Base-by-base conservation (phyloP, 2,329 filamentous ascomycete species). In the Drechslerella stenobrocha region DNA sequence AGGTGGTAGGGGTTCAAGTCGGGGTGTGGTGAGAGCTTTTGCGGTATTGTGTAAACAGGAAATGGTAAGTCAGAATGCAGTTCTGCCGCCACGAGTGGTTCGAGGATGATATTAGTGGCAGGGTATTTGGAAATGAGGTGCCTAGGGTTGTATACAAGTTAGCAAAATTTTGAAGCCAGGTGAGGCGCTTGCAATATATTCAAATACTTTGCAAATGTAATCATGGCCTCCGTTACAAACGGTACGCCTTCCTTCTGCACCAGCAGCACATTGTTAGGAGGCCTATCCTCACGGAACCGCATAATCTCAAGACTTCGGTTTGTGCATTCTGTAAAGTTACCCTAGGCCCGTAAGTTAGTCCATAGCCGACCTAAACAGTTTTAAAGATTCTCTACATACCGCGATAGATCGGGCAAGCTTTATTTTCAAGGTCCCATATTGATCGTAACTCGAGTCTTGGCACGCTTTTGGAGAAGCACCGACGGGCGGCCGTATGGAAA, bases 101-200 rank as follows among this genome's bases (percentile, higher is more conserved):
- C 93, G 71, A 97, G 85, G 8, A 97, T 83, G 48, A 97, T 81
- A 73, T 89, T 87, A 70, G 91, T 83, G 0, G 90, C 87, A 76
- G 97, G 63, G n/a, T 67, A 45, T 0, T 57, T 44, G 9, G 18
- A 30, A 5, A 53, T 52, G 18, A 52, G 42, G 70, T 57, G n/a
- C 28, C 28, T 57, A 37, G 8, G 11, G 7, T 52, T 44, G 6
- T 46, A 24, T n/a, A 28, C 18, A n/a, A 35, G 13, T 40, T 37
- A 32, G 1, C n/a, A 2, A 20, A 23, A 52, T 28, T 51, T 18
- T 52, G 18, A 9, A 28, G 32, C 22, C 8, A 13, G 3, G 18
- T 8, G n/a, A 34, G 3, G 13, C 8, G 8, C 4, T 2, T 24
- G 0, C 6, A 24, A 20, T 7, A 40, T 44, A 9, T 24, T 15